These are phyloP conservation scores for Hymenoscyphus fraxineus DNA, from an alignment of 2,329 filamentous ascomycete species.

Conservation along the genomic window DNA sequence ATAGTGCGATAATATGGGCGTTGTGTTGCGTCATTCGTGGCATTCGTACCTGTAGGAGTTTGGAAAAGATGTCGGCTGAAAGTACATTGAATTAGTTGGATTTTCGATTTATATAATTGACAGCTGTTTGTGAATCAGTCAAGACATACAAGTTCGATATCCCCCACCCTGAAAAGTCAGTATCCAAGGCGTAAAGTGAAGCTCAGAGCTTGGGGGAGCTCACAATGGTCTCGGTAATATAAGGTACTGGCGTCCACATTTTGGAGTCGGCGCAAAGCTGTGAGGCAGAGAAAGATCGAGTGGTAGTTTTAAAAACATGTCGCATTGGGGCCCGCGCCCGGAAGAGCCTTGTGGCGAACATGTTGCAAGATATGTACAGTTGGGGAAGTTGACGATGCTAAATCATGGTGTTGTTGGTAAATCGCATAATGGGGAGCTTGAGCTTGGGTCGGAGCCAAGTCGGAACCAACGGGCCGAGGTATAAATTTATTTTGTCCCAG, in stretches of 20 bases:
- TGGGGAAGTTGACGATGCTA: neutral
- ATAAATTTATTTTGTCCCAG: neutral
- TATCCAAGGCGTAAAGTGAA: conserved; percentile 1
- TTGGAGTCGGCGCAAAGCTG: conserved; percentile 29
- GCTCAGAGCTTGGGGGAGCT: conserved; percentile 37
- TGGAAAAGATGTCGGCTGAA: conserved; percentile 76
- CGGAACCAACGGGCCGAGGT: neutral
- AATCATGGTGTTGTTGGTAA: conserved; percentile 18
- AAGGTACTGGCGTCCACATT: conserved; percentile 45
- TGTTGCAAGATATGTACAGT: conserved; percentile 8
- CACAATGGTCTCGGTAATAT: conserved; percentile 53
- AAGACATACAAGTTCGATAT: conserved; percentile 68
- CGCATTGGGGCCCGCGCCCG: conserved; percentile 25
- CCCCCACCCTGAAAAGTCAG: conserved; percentile 58
- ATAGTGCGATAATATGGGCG: neutral
- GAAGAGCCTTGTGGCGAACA: conserved; percentile 30
- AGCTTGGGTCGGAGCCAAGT: neutral
- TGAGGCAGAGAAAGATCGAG: conserved; percentile 28
- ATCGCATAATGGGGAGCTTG: neutral
- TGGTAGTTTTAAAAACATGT: conserved; percentile 19
- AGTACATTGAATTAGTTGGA: neutral
- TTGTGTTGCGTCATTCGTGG: neutral
- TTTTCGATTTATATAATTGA: conserved; percentile 29
- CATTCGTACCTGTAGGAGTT: conserved; percentile 63
- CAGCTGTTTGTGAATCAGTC: conserved; percentile 8